Conservation (phyloP, 176 grass and related monocot genomes). For the Carex pumila region DNA sequence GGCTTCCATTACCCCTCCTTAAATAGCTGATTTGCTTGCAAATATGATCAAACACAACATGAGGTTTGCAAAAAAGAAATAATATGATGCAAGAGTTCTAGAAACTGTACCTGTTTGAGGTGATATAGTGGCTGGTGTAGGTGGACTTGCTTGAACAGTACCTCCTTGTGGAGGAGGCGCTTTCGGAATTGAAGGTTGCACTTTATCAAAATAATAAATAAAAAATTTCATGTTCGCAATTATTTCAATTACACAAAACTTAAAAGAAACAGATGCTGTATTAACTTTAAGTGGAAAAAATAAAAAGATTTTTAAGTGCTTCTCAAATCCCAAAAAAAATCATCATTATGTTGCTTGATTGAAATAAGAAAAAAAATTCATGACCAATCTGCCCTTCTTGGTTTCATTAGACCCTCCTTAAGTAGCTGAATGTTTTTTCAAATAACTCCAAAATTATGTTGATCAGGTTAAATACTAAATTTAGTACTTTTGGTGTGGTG, state of each 20-base stretch:
- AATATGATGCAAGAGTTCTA: not conserved
- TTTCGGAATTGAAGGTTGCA: conserved; percentile 15
- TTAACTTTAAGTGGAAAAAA: not conserved
- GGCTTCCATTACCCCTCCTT: too few species aligned
- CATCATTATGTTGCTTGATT: not conserved
- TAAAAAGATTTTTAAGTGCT: not conserved
- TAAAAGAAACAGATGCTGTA: not conserved
- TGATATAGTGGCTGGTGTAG: not conserved
- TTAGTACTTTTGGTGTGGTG: too few species aligned
- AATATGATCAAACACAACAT: not conserved
- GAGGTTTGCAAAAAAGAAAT: not conserved
- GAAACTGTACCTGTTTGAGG: not conserved
- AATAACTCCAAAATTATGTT: not conserved
- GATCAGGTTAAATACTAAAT: not conserved
- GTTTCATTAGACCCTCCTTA: not conserved
- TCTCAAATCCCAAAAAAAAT: not conserved
- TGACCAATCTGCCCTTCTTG: not conserved
- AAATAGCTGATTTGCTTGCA: not conserved
- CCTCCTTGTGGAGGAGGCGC: conserved; percentile 8
- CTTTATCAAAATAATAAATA: conserved; percentile 1
- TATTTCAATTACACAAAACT: not conserved
- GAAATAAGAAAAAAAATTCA: not conserved
- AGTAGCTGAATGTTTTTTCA: not conserved
- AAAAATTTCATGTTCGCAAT: not conserved
- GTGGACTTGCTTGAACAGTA: not conserved